Evolutionary conservation across 257 asterid species (phyloP).

Genomic region (Lycium barbarum): DNA sequence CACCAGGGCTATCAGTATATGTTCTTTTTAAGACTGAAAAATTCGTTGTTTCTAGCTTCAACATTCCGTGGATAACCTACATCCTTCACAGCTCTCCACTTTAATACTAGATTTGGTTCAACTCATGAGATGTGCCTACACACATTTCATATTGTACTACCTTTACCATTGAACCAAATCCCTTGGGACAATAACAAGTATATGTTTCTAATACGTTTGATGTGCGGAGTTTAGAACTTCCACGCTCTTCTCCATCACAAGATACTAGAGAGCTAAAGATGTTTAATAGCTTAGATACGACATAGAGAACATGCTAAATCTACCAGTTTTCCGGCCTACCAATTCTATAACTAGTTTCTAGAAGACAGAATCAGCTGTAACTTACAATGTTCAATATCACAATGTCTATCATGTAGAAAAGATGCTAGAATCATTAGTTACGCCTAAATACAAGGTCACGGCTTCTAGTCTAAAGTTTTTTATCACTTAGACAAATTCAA

Average conservation of each 20-base stretch:
- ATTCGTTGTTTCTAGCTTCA: background rate
- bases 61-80: background rate
- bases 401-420: background rate
- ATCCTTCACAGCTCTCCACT: background rate
- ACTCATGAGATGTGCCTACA: constrained; percentile 15
- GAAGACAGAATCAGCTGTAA: background rate
- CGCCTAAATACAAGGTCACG: background rate
- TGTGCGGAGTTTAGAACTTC: background rate
- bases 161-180: background rate
- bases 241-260: background rate
- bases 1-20: background rate
- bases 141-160: background rate
- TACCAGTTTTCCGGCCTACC: background rate
- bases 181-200: background rate
- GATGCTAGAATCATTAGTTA: background rate
- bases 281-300: background rate
- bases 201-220: background rate
- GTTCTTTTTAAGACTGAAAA: background rate
- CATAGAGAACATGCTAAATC: background rate
- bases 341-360: constrained; percentile 23
- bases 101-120: background rate
- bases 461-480: background rate
- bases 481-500: constrained; percentile 4
- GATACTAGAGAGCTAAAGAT: background rate
- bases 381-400: background rate